phyloP scores from a whole-genome alignment of 805 yeast species.

The Maudiozyma saulgeensis region DNA sequence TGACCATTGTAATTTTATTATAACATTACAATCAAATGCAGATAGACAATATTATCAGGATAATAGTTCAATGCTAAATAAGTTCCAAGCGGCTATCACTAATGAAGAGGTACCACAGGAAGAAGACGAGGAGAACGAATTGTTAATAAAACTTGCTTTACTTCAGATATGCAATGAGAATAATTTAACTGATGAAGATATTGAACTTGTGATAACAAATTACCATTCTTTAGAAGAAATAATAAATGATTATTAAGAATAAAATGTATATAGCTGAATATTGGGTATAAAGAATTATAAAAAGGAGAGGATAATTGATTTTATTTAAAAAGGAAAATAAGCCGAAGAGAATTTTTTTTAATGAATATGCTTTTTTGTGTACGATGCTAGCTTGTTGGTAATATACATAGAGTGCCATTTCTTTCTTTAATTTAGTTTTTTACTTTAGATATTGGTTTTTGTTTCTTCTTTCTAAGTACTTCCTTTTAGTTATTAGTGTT shows the following conservation, averaged over 20 bases:
- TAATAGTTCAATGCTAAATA: neutral
- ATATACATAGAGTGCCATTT: too few species aligned
- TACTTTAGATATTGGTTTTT: too few species aligned
- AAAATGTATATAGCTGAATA: neutral
- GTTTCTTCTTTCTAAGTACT: too few species aligned
- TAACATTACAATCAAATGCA: slow-evolving; percentile 4
- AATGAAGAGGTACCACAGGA: neutral
- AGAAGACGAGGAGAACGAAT: slow-evolving; percentile 2
- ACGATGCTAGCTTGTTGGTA: too few species aligned
- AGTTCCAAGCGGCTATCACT: neutral
- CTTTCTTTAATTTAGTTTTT: too few species aligned
- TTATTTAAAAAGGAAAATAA: too few species aligned
- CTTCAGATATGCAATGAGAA: slow-evolving; percentile 2
- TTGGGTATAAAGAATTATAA: neutral
- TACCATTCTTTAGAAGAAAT: slow-evolving; percentile 3
- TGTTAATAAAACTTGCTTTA: slow-evolving; percentile 2
- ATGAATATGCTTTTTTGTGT: too few species aligned
- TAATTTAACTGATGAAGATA: slow-evolving; percentile 3
- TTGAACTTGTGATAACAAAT: slow-evolving; percentile 1
- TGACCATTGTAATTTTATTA: neutral
- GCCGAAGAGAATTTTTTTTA: too few species aligned
- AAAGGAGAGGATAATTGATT: too few species aligned
- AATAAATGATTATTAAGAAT: neutral
- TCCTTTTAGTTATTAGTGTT: too few species aligned
- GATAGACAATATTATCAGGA: slow-evolving; percentile 7